These are phyloP conservation scores for Vigna reflexopilosa DNA, from an alignment of 306 rosid genomes.

Conservation along the genomic window DNA sequence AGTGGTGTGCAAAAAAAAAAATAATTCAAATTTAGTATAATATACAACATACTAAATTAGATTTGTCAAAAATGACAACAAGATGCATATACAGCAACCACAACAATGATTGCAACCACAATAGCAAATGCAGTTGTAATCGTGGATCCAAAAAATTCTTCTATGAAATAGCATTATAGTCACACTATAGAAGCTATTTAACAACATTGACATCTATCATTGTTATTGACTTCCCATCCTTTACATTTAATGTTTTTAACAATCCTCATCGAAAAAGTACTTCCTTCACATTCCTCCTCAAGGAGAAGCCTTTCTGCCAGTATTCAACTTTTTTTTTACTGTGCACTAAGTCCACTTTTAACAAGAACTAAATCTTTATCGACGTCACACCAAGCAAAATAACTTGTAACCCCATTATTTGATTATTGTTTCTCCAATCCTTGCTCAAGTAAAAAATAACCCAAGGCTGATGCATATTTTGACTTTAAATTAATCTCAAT, in stretches of 20 bases:
- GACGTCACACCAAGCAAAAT: neutral
- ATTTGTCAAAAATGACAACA: no score
- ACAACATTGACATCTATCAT: neutral
- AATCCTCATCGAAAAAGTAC: neutral
- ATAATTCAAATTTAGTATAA: no score
- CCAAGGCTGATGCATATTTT: conserved; percentile 2
- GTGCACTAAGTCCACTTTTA: neutral
- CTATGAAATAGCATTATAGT: no score
- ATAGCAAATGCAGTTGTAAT: no score
- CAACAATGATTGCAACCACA: no score
- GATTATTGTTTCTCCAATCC: neutral
- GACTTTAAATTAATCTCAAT: neutral
- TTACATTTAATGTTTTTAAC: neutral
- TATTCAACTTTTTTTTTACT: neutral
- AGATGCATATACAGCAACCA: no score
- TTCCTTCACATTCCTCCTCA: neutral
- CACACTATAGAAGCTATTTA: no score
- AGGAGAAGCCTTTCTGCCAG: neutral
- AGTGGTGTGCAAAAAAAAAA: no score
- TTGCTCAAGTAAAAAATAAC: neutral
- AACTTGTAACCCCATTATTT: neutral
- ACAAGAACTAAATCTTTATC: neutral
- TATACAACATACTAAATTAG: no score
- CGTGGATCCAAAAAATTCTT: no score
- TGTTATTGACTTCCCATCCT: neutral